Base-by-base conservation (phyloP, 169 alveolate genomes). In the Plasmodium fragile region DNA sequence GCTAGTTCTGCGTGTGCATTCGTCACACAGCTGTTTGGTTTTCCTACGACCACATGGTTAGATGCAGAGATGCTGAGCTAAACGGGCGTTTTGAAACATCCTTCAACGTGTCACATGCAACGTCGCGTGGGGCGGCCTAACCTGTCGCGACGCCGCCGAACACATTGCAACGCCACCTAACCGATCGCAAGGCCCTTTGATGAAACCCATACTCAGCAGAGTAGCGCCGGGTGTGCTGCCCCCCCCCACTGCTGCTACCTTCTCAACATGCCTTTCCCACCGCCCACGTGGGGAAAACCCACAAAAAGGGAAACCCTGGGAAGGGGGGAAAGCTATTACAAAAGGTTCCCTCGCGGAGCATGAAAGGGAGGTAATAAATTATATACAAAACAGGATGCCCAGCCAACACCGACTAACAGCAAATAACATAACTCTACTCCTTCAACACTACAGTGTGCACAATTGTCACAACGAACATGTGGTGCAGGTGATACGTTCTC, bases 331-430 rank as follows among this genome's bases (percentile, higher is more conserved):
- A 45, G 18, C 36, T 16, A 30, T 34, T 4, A 36, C 80, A 18
- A 89, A 78, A 78, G 25, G 8, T 39, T 53, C 13, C 49, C 72
- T 45, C 13, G 49, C 81, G 28, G 41, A 71, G 22, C 85, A 89
- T 41, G 84, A 89, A 34, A 32, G 41, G n/a, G 81, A 89, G 8
- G 81, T 89, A 1, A 78, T 89, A 55, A 89, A 52, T 78, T 34
- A 8, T 53, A 65, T 89, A 65, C 43, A 78, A 89, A 13, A 89
- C 34, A 18, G 49, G 34, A 25, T 39, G 11, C 45, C 53, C n/a
- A 78, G 0, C 10, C 70, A 78, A 30, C 49, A 89, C n/a, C 75
- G 70, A 5, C 25, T 78, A 11, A 77, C 65, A 32, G 10, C 73
- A 4, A 49, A 65, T 30, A 45, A 59, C 13, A 71, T 89, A 18